Evolutionary conservation across 192 early-diverging fungal species (phyloP), one percentile per base, ranked within the genome.

Genomic region (Radiomyces spectabilis): DNA sequence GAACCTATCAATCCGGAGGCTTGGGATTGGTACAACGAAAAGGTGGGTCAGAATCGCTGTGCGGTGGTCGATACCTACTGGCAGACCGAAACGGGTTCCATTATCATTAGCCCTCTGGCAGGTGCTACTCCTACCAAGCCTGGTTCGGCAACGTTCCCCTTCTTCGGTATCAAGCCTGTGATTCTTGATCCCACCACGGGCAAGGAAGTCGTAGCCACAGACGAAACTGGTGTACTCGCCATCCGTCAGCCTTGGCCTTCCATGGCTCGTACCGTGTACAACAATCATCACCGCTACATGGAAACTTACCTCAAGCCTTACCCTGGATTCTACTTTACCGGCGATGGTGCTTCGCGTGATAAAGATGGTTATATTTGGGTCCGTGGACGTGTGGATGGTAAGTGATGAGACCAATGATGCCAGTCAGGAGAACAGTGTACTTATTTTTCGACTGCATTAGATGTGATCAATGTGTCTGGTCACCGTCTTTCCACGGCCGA

Each of bases 1-100:
- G 95, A 98, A 71, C 95, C 95, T 48, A 98, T 98, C 72, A 94
- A 96, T 70, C 89, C 93, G 30, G 92, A 95, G 50, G 93, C 95
- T 24, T 98, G 95, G 95, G 75, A 83, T 53, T 98, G 95, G 95
- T 98, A 95, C 74, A 79, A 92, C 74, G 78, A 87, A 52, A 80
- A 90, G 21, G 89, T 98, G 27, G 93, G 92, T 19, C 77, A 84
- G 49, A 75, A 81, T 10, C 80, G 82, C 43, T 95, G 93, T 69
- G 81, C 90, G 13, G 81, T 98, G n/a, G 93, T 98, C 21, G 93
- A 98, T 75, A 98, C 95, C 5, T 98, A 95, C 84, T 89, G 87
- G 85, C 82, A 86, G 63, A 87, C 85, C n/a, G 94, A 97, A 76
- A 94, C 94, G n/a, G 94, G 94, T 21, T 89, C 84, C 18, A 89